Base-by-base conservation (phyloP, 345 rosid species). In the Populus tremula region DNA sequence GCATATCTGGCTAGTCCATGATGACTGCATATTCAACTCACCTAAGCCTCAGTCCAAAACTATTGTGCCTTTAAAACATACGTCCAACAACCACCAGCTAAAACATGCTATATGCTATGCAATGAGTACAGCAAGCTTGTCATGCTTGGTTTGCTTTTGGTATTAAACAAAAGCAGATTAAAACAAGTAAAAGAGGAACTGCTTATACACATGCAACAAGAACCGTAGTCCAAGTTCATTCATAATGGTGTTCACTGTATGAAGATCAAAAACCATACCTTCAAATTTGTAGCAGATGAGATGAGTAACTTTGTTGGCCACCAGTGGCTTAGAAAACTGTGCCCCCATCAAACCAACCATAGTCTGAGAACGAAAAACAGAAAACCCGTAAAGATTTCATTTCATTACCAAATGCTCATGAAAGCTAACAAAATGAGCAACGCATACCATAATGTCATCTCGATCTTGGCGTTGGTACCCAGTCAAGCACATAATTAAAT, bases 261-360 rank as follows among this genome's bases (percentile, higher is more conserved):
- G 61, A 72, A 73, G 8, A 56, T 67, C 20, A 85, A 77, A 47
- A 72, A 78, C 1, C 82, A 35, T 79, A 93, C 98, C 98, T 85
- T 96, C 98, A 86, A 92, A 91, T 86, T 96, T 92, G 80, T 96
- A 96, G 87, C 97, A 94, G 70, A 96, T 83, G 74, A 96, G 94
- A 89, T 96, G 98, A 5, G 99, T 94, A 21, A 91, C 91, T 83
- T 87, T 89, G 87, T 86, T 91, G 23, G 98, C 99, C 65, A 89
- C 93, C 84, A 96, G 77, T 0, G 98, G 97, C 85, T 94, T 96
- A 8, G 94, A 94, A 87, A 94, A 94, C 49, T 88, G 89, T 21
- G 92, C 97, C 45, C 99, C 98, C 97, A 96, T 94, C 87, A 96
- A 80, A 72, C 84, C 75, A 77, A 94, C 99, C 99, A 96, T 94